phyloP scores from a whole-genome alignment of 164 flowering plant genomes.

The Vitis rupestris region DNA sequence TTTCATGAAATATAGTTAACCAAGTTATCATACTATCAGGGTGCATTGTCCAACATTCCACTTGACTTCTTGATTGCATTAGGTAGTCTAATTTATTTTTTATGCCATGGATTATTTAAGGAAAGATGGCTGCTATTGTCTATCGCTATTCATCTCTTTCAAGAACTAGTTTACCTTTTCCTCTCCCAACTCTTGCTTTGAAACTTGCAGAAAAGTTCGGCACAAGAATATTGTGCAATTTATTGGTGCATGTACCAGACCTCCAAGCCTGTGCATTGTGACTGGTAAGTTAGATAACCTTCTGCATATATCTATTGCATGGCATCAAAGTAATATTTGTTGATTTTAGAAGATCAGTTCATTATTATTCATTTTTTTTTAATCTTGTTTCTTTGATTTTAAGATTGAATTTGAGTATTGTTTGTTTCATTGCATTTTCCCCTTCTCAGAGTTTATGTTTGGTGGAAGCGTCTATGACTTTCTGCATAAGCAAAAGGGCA shows the following conservation, averaged over 20 bases:
- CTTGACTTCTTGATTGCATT: too few relatives aligned
- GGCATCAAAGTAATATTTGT: too few relatives aligned
- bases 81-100: too few relatives aligned
- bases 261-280: slow-evolving; percentile 77
- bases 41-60: too few relatives aligned
- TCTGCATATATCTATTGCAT: too few relatives aligned
- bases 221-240: slow-evolving; percentile 91
- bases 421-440: neutral
- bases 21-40: too few relatives aligned
- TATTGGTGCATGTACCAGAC: slow-evolving; percentile 84
- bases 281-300: slow-evolving; percentile 45
- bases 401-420: neutral
- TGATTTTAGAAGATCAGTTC: neutral
- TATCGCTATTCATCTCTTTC: neutral
- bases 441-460: slow-evolving; percentile 32
- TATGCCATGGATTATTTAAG: too few relatives aligned
- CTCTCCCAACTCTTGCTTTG: neutral
- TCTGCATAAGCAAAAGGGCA: slow-evolving; percentile 35
- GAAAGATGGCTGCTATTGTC: neutral
- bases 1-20: too few relatives aligned
- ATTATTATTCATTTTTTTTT: neutral
- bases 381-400: neutral
- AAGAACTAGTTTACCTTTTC: neutral
- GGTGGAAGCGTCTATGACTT: slow-evolving; percentile 49
- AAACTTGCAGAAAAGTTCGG: slow-evolving; percentile 67